A percentile compares a stretch with the other conserved stretches of the same genome.
Conservation (phyloP, 1,284 basidiomycete genomes). For the Ustilago sp. region DNA sequence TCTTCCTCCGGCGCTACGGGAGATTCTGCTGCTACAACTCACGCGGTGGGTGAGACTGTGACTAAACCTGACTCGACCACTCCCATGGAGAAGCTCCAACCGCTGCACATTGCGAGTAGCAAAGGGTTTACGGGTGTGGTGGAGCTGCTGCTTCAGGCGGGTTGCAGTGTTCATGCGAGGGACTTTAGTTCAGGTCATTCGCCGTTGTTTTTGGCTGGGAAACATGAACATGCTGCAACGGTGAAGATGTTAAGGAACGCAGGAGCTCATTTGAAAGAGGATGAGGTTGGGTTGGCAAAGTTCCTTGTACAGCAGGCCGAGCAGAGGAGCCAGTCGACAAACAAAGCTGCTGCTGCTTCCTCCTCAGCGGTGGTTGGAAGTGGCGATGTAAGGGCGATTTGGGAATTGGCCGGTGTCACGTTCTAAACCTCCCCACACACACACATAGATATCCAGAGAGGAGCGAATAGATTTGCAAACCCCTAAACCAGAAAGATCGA, state of each 20-base stretch:
- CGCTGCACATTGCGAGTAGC: conserved; percentile 83
- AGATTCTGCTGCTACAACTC: conserved; percentile 14
- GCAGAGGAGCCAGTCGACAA: neutral
- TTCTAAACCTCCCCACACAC: conserved; percentile 8
- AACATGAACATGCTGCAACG: conserved; percentile 50
- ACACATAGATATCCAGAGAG: neutral
- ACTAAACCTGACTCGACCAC: conserved; percentile 18
- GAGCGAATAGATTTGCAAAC: too few relatives aligned
- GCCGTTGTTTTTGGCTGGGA: conserved; percentile 72
- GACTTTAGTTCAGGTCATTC: conserved; percentile 83
- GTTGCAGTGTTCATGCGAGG: conserved; percentile 83
- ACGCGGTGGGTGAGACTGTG: conserved; percentile 5
- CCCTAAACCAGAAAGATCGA: too few relatives aligned
- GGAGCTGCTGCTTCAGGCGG: conserved; percentile 77
- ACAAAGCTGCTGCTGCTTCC: neutral
- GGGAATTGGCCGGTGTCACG: conserved; percentile 30
- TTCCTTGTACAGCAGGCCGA: conserved; percentile 15
- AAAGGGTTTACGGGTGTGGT: conserved; percentile 76
- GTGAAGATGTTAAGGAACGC: conserved; percentile 57
- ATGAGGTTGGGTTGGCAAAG: conserved; percentile 50
- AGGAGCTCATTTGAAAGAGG: conserved; percentile 66
- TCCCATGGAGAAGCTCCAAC: conserved; percentile 71
- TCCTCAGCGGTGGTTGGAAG: neutral
- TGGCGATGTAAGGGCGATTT: conserved; percentile 16
- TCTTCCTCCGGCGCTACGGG: conserved; percentile 10